These are phyloP conservation scores for Ambrosia artemisiifolia DNA, from an alignment of 129 eudicot genomes.

Conservation along the genomic window DNA sequence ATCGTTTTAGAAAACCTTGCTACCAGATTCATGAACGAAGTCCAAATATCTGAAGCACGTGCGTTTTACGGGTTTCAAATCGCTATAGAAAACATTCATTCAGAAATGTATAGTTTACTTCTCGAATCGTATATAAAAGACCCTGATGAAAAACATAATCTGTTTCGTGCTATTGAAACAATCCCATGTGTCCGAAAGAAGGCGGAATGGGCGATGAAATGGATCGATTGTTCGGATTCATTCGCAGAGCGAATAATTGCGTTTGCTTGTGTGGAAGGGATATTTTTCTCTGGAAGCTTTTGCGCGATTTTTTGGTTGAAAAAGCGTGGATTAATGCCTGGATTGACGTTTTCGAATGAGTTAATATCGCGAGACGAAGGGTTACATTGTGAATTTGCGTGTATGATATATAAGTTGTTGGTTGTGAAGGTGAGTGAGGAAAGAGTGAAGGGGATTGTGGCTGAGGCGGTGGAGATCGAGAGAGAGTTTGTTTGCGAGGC, in stretches of 20 bases:
- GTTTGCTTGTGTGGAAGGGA: constrained; percentile 89
- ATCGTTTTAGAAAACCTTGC: constrained; percentile 83
- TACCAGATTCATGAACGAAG: constrained; percentile 66
- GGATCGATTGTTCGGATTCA: constrained; percentile 78
- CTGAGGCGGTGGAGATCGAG: constrained; percentile 83
- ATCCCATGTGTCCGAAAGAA: constrained; percentile 66
- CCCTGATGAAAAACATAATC: constrained; percentile 43
- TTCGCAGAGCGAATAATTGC: constrained; percentile 84
- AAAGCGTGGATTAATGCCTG: constrained; percentile 88
- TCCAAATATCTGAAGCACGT: constrained; percentile 85
- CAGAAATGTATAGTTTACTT: constrained; percentile 85
- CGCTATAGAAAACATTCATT: constrained; percentile 89
- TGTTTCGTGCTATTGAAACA: constrained; percentile 79
- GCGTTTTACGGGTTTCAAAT: constrained; percentile 93
- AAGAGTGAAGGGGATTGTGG: constrained; percentile 56
- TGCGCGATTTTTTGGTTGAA: constrained; percentile 90
- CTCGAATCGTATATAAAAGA: constrained; percentile 69
- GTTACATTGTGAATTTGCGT: constrained; percentile 83
- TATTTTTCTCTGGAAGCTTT: constrained; percentile 84
- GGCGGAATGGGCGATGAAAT: constrained; percentile 82
- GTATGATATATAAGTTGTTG: constrained; percentile 54
- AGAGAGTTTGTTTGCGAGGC: constrained; percentile 90
- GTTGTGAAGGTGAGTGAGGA: constrained; percentile 66
- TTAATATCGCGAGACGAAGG: constrained; percentile 88
- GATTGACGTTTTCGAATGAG: constrained; percentile 79